phyloP scores from a whole-genome alignment of 2,329 filamentous ascomycete genomes.

The Botrytis fragariae region DNA sequence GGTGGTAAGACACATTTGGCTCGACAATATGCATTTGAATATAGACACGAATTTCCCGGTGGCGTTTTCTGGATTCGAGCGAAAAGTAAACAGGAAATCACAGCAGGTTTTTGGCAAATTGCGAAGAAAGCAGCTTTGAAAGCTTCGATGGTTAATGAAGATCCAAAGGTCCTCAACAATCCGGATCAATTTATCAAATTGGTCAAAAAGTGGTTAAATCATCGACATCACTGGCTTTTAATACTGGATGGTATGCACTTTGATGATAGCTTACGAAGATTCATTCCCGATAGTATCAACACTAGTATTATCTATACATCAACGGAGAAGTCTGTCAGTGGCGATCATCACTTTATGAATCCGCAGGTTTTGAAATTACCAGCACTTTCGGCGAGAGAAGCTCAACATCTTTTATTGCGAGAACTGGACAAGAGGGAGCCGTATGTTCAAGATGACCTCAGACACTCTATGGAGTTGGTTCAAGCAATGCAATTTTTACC shows the following conservation, averaged over 20 bases:
- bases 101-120: slow-evolving; percentile 64
- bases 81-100: slow-evolving; percentile 56
- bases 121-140: slow-evolving; percentile 54
- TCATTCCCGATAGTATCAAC: slow-evolving; percentile 62
- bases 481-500: slow-evolving; percentile 63
- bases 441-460: slow-evolving; percentile 50
- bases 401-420: slow-evolving; percentile 58
- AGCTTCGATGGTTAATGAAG: slow-evolving; percentile 35
- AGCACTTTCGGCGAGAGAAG: slow-evolving; percentile 54
- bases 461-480: slow-evolving; percentile 60
- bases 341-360: slow-evolving; percentile 58
- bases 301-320: slow-evolving; percentile 69
- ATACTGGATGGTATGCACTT: slow-evolving; percentile 67
- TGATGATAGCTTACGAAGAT: slow-evolving; percentile 54
- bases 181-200: slow-evolving; percentile 51
- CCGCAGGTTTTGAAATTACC: slow-evolving; percentile 56
- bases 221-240: slow-evolving; percentile 62
- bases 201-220: slow-evolving; percentile 61
- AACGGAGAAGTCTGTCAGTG: slow-evolving; percentile 55
- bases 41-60: slow-evolving; percentile 58
- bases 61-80: slow-evolving; percentile 70
- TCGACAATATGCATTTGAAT: slow-evolving; percentile 62
- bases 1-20: slow-evolving; percentile 69
- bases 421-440: slow-evolving; percentile 60
- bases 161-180: slow-evolving; percentile 32